A percentile compares a stretch with the other conserved stretches of the same genome.
Conservation (phyloP, 1,284 basidiomycete species). For the Rhodotorula sp. region DNA sequence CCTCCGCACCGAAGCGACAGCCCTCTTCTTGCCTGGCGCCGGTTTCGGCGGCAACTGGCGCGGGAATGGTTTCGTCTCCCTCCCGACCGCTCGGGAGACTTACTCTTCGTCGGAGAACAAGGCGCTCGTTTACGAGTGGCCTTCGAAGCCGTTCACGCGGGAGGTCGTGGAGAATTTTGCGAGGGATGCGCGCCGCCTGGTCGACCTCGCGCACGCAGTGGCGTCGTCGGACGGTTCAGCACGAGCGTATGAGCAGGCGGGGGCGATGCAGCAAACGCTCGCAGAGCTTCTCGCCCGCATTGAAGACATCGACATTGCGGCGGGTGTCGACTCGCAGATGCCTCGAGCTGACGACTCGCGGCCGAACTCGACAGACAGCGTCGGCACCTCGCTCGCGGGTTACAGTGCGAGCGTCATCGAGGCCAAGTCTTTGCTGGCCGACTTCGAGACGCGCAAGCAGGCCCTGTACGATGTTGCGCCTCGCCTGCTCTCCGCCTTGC, state of each 20-base stretch:
- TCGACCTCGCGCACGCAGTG: constrained; percentile 13
- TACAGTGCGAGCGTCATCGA: constrained; percentile 55
- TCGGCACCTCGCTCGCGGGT: background rate
- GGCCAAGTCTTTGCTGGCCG: constrained; percentile 65
- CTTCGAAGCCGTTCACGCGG: constrained; percentile 13
- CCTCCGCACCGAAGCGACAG: constrained; percentile 40
- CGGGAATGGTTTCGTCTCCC: constrained; percentile 49
- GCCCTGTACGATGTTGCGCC: constrained; percentile 68
- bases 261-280: constrained; percentile 29
- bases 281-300: constrained; percentile 59
- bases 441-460: constrained; percentile 65
- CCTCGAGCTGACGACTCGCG: constrained; percentile 9
- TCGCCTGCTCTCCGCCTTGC: constrained; percentile 56
- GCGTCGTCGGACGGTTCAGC: background rate
- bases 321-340: constrained; percentile 69
- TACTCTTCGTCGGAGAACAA: background rate
- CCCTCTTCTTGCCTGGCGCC: constrained; percentile 45
- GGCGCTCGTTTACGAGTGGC: constrained; percentile 29
- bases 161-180: constrained; percentile 15
- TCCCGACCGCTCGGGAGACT: constrained; percentile 30
- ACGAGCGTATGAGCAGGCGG: background rate
- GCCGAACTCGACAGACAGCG: constrained; percentile 6
- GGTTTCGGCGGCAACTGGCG: constrained; percentile 49
- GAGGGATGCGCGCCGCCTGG: background rate
- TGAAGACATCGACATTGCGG: constrained; percentile 69